Evolutionary conservation across 2,329 filamentous ascomycete genomes (phyloP), one percentile per base, ranked within the genome.

Genomic region (Ophiocordyceps polyrhachis-furcata): DNA sequence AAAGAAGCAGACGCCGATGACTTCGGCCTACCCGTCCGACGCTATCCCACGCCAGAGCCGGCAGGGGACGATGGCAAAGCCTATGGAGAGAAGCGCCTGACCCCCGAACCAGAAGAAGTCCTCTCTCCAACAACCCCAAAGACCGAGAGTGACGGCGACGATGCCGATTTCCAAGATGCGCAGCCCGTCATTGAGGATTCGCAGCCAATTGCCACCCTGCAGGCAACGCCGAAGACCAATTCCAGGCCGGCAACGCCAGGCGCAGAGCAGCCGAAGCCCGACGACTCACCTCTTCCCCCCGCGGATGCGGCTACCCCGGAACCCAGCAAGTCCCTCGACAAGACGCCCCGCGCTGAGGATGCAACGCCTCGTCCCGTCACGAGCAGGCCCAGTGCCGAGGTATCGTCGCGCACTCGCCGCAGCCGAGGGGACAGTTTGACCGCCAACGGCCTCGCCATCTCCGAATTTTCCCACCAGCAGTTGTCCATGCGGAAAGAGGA

Each of bases 381-480:
- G 20, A 44, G 51, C n/a, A 47, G 52, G 19, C 15, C 44, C 11
- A 23, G 23, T 4, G 57, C 21, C 19, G 35, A 40, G 14, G 21
- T 52, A 45, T 12, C 29, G 45, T 12, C 29, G 15, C 12, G 25
- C 12, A 48, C 46, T 12, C 46, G 47, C 15, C 56, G 64, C 49
- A 63, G 52, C 43, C 61, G 67, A 40, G 58, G 67, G 25, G 52
- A 52, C 2, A 68, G 63, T 53, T 53, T 59, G n/a, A 55, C 20
- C 50, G 44, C 44, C 11, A 54, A 55, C 29, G 56, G 51, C 41
- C 53, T 53, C 11, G 58, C 52, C n/a, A 52, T 64, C 17, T 94
- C 88, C 11, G 87, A 93, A 62, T 96, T 83, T 70, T 96, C 91
- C 1, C 89, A 98, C 58, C 87, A 95, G 62, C 77, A 81, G 51